Base-by-base conservation (phyloP, 2,329 filamentous ascomycete genomes). In the Septoria petroselini region DNA sequence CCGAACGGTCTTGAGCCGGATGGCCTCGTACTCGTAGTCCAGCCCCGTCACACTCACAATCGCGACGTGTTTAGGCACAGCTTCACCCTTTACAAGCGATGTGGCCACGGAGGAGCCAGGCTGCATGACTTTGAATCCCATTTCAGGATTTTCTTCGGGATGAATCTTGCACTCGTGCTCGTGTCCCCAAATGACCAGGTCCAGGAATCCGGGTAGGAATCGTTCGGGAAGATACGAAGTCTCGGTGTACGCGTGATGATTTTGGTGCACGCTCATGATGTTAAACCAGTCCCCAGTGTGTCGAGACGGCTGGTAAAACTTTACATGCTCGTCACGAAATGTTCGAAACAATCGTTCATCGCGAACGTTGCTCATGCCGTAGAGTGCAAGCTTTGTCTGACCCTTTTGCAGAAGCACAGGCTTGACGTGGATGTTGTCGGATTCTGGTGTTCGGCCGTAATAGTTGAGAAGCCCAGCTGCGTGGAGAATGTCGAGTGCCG, bases 91-190 rank as follows among this genome's bases (percentile, higher is more conserved):
- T 7, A 93, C 84, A 0, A 98, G 75, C 0, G 93, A 97, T 1
- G 93, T 98, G 0, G 91, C 93, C 0, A 98, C 86, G 0, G 93
- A 97, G 0, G 93, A 98, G 0, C 93, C 93, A 0, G 93, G 93
- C 63, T 98, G 93, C 82, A 98, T 96, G 56, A 98, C 91, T 60
- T 93, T 83, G 61, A 98, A 98, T 0, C 85, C 86, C 40, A 85
- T 95, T 63, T 95, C 89, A 0, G 86, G 81, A 61, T 97, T 98
- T 39, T 83, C 76, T 1, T 76, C 74, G 0, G 93, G 93, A 37
- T 95, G 84, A 57, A 98, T 95, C 6, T 91, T 68, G 65, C 93
- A 98, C 68, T 98, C 91, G 65, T 98, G 93, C 69, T 98, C 93
- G 63, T 98, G 93, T 2, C 93, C 93, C 93, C 93, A 98, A 42